Evolutionary conservation across 192 early-diverging fungal species (phyloP).

Genomic region (Coemansia sp.): DNA sequence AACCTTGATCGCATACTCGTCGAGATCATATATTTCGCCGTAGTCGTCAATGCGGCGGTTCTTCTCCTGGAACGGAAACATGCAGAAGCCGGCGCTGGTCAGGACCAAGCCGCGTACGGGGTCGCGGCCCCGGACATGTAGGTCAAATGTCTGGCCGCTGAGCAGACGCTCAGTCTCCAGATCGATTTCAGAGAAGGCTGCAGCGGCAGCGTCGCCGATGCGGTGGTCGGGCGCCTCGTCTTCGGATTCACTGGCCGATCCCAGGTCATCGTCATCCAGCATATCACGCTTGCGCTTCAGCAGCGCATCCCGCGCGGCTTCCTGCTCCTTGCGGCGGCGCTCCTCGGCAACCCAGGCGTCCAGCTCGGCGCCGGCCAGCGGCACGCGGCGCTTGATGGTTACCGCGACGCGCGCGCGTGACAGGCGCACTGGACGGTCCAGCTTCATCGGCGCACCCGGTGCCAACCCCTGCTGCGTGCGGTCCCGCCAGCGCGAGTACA

Average conservation of each 20-base stretch:
- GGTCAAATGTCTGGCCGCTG: constrained; percentile 63
- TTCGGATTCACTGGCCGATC: constrained; percentile 36
- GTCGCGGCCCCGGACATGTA: constrained; percentile 76
- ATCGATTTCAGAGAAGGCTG: constrained; percentile 43
- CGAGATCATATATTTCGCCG: constrained; percentile 73
- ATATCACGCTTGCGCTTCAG: constrained; percentile 62
- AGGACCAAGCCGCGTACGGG: constrained; percentile 71
- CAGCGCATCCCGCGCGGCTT: constrained; percentile 68
- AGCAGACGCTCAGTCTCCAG: constrained; percentile 50
- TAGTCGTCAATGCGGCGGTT: constrained; percentile 89
- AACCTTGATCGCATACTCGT: constrained; percentile 49
- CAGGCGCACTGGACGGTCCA: constrained; percentile 25
- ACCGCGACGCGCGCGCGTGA: constrained; percentile 26
- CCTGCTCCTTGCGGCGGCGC: constrained; percentile 63
- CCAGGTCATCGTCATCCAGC: constrained; percentile 74
- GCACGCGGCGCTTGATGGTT: constrained; percentile 59
- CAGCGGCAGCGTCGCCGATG: constrained; percentile 53
- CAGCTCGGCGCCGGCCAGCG: constrained; percentile 85
- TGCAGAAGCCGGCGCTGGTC: constrained; percentile 73
- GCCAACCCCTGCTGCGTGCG: constrained; percentile 15
- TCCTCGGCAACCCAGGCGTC: constrained; percentile 61
- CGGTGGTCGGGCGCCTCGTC: constrained; percentile 42
- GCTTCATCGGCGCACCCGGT: constrained; percentile 4
- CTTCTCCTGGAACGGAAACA: constrained; percentile 85
- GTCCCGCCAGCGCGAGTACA: constrained; percentile 56